A percentile compares a stretch with the other conserved stretches of the same genome.
These are phyloP conservation scores for Hyaloscypha finlandica DNA, from an alignment of 495 filamentous ascomycete genomes.

Conservation along the genomic window DNA sequence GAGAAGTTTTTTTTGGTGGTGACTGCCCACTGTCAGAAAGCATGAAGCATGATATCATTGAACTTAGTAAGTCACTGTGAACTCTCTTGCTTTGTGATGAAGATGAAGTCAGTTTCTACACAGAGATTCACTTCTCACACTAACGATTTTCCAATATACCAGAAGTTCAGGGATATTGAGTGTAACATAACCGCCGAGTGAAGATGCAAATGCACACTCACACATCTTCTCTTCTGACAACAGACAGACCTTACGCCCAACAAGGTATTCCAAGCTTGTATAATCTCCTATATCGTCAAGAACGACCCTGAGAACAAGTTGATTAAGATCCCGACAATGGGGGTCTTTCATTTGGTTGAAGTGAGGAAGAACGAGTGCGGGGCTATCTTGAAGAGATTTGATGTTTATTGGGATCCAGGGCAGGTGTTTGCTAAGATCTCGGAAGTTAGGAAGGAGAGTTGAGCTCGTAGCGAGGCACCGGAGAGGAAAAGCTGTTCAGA, in stretches of 20 bases:
- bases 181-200: too few species aligned
- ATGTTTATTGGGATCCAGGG: slow-evolving; percentile 14
- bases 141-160: too few species aligned
- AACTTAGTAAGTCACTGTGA: slow-evolving; percentile 24
- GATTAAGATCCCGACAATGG: slow-evolving; percentile 31
- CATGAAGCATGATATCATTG: slow-evolving; percentile 33
- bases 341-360: slow-evolving; percentile 24
- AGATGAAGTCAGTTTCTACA: not conserved
- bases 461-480: slow-evolving; percentile 89
- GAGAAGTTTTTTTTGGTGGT: slow-evolving; percentile 26
- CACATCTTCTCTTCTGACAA: slow-evolving; percentile 2
- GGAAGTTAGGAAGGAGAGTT: slow-evolving; percentile 59
- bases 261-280: slow-evolving; percentile 32
- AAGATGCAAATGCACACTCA: too few species aligned
- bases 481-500: slow-evolving; percentile 74
- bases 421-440: slow-evolving; percentile 3
- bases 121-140: not conserved
- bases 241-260: slow-evolving; percentile 27
- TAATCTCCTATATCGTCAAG: slow-evolving; percentile 32
- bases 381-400: slow-evolving; percentile 3
- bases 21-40: slow-evolving; percentile 26
- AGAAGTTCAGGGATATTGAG: too few species aligned
- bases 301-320: slow-evolving; percentile 33
- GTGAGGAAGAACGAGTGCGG: slow-evolving; percentile 13
- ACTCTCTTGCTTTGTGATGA: not conserved